Conservation (phyloP, 2,329 filamentous ascomycete genomes). For the Aspergillus nomiae region DNA sequence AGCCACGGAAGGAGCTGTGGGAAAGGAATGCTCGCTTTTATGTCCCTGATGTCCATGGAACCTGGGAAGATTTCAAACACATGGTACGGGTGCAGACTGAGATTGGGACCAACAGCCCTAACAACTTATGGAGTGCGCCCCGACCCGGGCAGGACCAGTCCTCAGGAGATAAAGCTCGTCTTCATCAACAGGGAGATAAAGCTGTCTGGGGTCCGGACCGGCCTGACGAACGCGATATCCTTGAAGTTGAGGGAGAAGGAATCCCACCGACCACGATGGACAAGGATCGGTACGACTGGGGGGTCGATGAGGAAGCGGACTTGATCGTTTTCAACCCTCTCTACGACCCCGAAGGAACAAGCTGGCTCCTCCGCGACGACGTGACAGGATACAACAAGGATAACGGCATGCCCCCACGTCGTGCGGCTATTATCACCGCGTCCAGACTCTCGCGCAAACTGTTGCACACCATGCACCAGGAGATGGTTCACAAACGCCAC, state of each 20-base stretch:
- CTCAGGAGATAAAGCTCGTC: conserved; percentile 27
- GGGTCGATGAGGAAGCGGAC: conserved; percentile 86
- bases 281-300: conserved; percentile 82
- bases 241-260: conserved; percentile 72
- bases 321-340: conserved; percentile 89
- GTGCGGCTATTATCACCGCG: conserved; percentile 85
- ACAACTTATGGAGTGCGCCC: conserved; percentile 67
- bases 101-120: conserved; percentile 64
- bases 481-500: conserved; percentile 81
- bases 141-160: conserved; percentile 29
- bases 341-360: conserved; percentile 85
- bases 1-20: conserved; percentile 80
- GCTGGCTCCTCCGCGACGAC: conserved; percentile 78
- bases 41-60: conserved; percentile 72
- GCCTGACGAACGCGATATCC: conserved; percentile 68
- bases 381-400: conserved; percentile 80
- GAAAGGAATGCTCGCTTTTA: conserved; percentile 79
- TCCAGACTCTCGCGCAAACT: conserved; percentile 79
- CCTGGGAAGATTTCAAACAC: conserved; percentile 77
- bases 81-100: conserved; percentile 77
- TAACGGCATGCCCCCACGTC: conserved; percentile 65
- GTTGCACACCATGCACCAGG: conserved; percentile 83
- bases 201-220: conserved; percentile 84
- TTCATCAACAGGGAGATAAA: conserved; percentile 53
- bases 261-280: conserved; percentile 71